Conservation (phyloP, 2,329 filamentous ascomycete species). For the Nigrospora osmanthi region DNA sequence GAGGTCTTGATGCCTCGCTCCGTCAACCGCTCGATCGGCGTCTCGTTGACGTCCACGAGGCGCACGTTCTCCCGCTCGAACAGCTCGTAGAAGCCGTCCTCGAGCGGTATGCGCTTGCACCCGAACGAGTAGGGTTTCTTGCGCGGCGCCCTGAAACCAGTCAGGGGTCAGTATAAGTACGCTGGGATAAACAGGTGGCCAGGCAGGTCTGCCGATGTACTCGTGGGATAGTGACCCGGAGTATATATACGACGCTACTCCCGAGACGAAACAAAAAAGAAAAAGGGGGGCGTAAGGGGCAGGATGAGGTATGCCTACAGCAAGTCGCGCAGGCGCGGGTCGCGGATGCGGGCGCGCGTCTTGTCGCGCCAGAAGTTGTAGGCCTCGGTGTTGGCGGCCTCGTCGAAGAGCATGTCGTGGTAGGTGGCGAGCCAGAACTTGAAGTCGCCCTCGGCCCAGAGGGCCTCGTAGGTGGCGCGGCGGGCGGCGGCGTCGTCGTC, state of each 20-base stretch:
- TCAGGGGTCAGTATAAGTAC: no score
- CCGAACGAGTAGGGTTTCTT: conserved; percentile 44
- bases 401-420: conserved; percentile 37
- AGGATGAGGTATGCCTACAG: conserved; percentile 17
- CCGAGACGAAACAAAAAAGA: no score
- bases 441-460: conserved; percentile 44
- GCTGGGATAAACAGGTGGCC: no score
- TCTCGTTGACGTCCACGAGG: conserved; percentile 16
- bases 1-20: conserved; percentile 11
- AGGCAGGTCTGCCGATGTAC: no score
- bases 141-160: conserved; percentile 26
- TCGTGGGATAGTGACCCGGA: no score
- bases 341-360: conserved; percentile 35
- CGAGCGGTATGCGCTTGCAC: conserved; percentile 30
- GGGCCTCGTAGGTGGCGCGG: conserved; percentile 34
- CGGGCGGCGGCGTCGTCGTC: conserved; percentile 41
- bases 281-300: no score
- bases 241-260: no score
- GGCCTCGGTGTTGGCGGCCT: conserved; percentile 36
- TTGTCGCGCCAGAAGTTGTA: conserved; percentile 47
- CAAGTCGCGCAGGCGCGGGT: conserved; percentile 36
- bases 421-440: conserved; percentile 43
- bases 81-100: conserved; percentile 19
- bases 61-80: conserved; percentile 21
- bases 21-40: conserved; percentile 9